Evolutionary conservation across 1,284 basidiomycete species (phyloP).

Genomic region (Cerrena zonata): DNA sequence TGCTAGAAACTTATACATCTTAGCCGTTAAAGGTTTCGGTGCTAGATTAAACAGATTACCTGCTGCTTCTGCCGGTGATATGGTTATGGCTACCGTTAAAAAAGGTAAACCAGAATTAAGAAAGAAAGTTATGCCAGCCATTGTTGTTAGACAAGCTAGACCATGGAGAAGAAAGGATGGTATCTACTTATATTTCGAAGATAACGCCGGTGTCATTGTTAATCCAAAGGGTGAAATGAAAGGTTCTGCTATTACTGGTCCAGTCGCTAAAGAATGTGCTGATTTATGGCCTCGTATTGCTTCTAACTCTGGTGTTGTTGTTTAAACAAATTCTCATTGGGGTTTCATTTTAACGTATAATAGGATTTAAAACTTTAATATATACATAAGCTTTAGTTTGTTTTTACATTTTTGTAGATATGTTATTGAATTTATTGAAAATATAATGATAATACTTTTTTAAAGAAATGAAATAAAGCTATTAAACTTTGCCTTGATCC

Average conservation of each 20-base stretch:
- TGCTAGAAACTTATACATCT: conserved; percentile 90
- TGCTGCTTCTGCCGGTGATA: conserved; percentile 96
- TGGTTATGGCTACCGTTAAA: conserved; percentile 99
- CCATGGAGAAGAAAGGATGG: conserved; percentile 97
- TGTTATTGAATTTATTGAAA: too few species aligned
- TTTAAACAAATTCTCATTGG: conserved; percentile 48
- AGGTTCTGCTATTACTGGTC: conserved; percentile 96
- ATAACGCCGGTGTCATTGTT: conserved; percentile 94
- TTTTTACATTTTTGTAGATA: too few species aligned
- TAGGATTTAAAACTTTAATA: too few species aligned
- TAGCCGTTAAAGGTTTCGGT: conserved; percentile 89
- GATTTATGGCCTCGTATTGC: conserved; percentile 99
- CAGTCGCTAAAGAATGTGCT: conserved; percentile 94
- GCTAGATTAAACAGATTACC: conserved; percentile 96
- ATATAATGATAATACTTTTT: too few species aligned
- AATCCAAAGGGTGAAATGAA: conserved; percentile 99
- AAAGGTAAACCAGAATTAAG: conserved; percentile 99
- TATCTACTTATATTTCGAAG: conserved; percentile 99
- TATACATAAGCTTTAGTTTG: too few species aligned
- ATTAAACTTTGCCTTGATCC: too few species aligned
- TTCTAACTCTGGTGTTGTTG: conserved; percentile 97
- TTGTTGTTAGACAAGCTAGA: conserved; percentile 97
- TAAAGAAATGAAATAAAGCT: too few species aligned
- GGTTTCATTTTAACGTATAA: too few species aligned
- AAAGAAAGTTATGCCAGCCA: conserved; percentile 99